phyloP scores from a whole-genome alignment of 148 eudicot genomes.

The Vaccinium vitisidaea region DNA sequence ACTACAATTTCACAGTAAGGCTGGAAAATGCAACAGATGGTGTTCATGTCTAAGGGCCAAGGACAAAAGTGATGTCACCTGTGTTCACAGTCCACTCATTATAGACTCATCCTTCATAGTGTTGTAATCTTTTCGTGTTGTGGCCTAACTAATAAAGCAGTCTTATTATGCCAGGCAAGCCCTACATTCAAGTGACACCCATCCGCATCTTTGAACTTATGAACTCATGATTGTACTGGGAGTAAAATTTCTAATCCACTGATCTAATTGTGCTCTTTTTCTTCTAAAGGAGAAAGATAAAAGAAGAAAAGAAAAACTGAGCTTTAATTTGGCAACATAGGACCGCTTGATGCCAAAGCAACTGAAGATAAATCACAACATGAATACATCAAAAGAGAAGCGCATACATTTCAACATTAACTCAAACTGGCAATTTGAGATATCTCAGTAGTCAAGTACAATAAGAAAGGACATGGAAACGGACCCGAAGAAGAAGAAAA shows the following conservation, averaged over 20 bases:
- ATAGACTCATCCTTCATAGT: not conserved
- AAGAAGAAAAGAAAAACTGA: slow-evolving; percentile 1
- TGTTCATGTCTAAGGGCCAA: not conserved
- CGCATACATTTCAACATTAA: not conserved
- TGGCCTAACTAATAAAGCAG: not conserved
- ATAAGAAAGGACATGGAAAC: slow-evolving; percentile 8
- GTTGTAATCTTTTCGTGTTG: not conserved
- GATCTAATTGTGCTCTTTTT: not conserved
- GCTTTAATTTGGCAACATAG: not conserved
- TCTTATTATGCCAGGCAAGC: not conserved
- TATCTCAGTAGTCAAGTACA: not conserved
- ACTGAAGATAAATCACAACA: not conserved
- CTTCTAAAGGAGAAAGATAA: not conserved
- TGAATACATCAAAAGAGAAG: not conserved
- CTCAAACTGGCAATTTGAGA: slow-evolving; percentile 12
- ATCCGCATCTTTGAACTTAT: not conserved
- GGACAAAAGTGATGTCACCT: not conserved
- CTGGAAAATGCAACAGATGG: not conserved
- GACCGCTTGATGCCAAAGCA: not conserved
- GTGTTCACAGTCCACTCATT: not conserved
- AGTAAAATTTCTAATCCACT: not conserved
- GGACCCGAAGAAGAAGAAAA: not conserved
- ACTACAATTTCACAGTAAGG: not conserved
- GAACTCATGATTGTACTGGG: not conserved
- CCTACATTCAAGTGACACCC: not conserved